These are phyloP conservation scores for Zygosaccharomyces lentus DNA, from an alignment of 805 yeast genomes.

Conservation along the genomic window DNA sequence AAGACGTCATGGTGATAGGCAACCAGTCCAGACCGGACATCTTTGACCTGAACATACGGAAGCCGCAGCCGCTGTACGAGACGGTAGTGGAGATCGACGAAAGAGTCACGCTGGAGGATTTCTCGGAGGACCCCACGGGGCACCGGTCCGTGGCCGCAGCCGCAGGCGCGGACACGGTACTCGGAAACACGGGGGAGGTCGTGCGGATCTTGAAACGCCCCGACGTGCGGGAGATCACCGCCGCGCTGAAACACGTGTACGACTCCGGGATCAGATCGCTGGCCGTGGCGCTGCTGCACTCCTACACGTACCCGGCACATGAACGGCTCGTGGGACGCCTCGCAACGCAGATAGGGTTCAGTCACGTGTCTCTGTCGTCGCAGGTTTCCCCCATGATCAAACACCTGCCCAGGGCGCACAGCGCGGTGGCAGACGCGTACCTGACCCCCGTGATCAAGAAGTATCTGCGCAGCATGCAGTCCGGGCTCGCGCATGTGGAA, in stretches of 20 bases:
- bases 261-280: conserved; percentile 60
- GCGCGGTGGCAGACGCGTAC: conserved; percentile 78
- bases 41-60: conserved; percentile 73
- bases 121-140: conserved; percentile 76
- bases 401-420: conserved; percentile 68
- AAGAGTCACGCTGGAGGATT: conserved; percentile 79
- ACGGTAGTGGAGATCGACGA: conserved; percentile 83
- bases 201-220: conserved; percentile 55
- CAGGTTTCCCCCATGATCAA: conserved; percentile 77
- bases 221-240: conserved; percentile 40
- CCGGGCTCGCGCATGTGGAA: conserved; percentile 53
- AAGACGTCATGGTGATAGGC: conserved; percentile 78
- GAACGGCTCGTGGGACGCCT: conserved; percentile 55
- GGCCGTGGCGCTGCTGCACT: conserved; percentile 68
- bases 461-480: conserved; percentile 56
- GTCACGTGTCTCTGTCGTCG: conserved; percentile 62
- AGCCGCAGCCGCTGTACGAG: conserved; percentile 67
- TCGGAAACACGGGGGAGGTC: conserved; percentile 66
- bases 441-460: conserved; percentile 72
- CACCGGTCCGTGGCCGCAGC: too few relatives aligned
- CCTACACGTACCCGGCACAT: conserved; percentile 69
- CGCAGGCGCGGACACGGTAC: conserved; percentile 42
- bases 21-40: conserved; percentile 89
- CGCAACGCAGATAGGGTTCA: conserved; percentile 64
- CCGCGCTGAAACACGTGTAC: conserved; percentile 43